Conservation (phyloP, 345 rosid genomes). For the Eucalyptus virginea region DNA sequence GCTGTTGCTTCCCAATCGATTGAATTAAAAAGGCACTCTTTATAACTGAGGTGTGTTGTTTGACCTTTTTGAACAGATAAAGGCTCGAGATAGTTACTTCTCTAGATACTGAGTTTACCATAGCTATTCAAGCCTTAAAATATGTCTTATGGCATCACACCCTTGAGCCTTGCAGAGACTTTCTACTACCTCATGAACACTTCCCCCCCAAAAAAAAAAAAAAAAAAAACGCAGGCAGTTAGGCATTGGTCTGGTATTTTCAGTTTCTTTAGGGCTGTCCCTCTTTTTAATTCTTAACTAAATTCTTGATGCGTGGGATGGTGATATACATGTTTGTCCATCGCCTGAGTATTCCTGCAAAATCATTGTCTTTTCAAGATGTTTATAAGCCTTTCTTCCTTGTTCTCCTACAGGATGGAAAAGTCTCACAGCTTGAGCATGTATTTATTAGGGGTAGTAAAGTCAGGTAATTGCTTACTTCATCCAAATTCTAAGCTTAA, state of each 20-base stretch:
- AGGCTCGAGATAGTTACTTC: neutral
- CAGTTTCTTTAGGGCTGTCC: neutral
- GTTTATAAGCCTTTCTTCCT: neutral
- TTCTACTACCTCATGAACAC: neutral
- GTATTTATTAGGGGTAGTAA: conserved; percentile 94
- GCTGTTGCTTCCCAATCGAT: neutral
- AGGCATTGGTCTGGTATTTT: neutral
- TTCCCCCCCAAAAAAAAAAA: neutral
- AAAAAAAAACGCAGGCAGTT: neutral
- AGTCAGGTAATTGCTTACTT: conserved; percentile 56
- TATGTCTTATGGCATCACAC: neutral
- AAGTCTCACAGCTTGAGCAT: conserved; percentile 96
- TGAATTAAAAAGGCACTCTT: neutral
- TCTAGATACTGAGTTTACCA: neutral
- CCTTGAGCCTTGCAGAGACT: neutral
- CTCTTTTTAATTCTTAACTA: neutral
- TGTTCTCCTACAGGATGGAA: conserved; percentile 62
- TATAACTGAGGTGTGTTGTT: neutral
- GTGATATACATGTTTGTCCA: neutral
- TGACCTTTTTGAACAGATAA: neutral
- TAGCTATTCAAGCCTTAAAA: neutral
- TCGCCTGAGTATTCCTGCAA: neutral
- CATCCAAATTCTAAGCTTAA: neutral
- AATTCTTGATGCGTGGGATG: neutral
- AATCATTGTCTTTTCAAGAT: neutral